Conservation (phyloP, 805 yeast species). For the Ogataea angusta region DNA sequence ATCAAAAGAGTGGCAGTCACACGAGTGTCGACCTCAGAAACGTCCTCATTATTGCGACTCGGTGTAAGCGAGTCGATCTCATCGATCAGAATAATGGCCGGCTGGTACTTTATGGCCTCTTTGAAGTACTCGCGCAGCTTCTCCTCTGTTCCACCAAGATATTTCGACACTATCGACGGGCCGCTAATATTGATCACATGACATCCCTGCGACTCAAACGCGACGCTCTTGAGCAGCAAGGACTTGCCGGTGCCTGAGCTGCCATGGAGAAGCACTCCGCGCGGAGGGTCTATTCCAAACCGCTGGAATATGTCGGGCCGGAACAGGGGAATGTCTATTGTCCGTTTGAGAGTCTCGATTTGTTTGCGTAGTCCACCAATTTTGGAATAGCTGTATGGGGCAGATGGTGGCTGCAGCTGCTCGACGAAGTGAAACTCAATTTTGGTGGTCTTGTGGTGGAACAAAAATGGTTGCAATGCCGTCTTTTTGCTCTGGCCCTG, state of each 20-base stretch:
- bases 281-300: constrained; percentile 88
- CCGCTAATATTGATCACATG: constrained; percentile 87
- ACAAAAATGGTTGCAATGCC: constrained; percentile 21
- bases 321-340: constrained; percentile 77
- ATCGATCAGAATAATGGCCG: constrained; percentile 84
- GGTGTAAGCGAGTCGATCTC: constrained; percentile 94
- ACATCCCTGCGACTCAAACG: constrained; percentile 65
- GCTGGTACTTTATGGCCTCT: constrained; percentile 85
- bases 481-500: neutral
- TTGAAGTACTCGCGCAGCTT: constrained; percentile 76
- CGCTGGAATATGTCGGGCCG: constrained; percentile 72
- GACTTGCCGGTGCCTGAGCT: constrained; percentile 98
- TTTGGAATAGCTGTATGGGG: constrained; percentile 33
- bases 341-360: constrained; percentile 55
- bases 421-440: constrained; percentile 32
- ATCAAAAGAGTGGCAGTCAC: constrained; percentile 87
- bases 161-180: constrained; percentile 88
- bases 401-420: constrained; percentile 40
- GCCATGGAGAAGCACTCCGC: constrained; percentile 92
- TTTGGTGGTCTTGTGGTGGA: constrained; percentile 29
- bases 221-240: constrained; percentile 78
- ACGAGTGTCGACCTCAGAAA: constrained; percentile 86
- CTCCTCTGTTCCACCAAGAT: constrained; percentile 90
- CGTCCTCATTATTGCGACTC: constrained; percentile 73
- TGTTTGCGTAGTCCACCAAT: constrained; percentile 80